Conservation (phyloP, 495 filamentous ascomycete species). For the Aspergillus cavernicola region DNA sequence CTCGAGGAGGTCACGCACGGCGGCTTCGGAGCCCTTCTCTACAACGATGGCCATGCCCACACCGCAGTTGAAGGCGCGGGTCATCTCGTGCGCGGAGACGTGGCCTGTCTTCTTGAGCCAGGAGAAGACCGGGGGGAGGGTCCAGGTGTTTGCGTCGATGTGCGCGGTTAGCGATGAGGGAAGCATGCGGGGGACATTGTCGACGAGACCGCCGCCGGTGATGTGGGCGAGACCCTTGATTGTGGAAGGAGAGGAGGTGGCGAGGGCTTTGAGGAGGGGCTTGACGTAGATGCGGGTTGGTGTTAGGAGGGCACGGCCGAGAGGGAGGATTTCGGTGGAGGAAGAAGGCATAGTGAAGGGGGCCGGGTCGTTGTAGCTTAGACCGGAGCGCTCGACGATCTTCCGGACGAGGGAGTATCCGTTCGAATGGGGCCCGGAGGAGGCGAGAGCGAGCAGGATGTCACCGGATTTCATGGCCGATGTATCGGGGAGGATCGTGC, state of each 20-base stretch:
- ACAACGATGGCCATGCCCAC: constrained; percentile 91
- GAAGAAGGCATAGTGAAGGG: constrained; percentile 66
- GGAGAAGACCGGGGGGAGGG: constrained; percentile 67
- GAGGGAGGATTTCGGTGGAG: constrained; percentile 28
- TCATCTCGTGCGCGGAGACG: constrained; percentile 72
- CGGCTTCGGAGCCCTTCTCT: constrained; percentile 49
- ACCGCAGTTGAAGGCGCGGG: constrained; percentile 88
- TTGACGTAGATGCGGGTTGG: constrained; percentile 82
- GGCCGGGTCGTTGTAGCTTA: constrained; percentile 63
- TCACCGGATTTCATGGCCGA: constrained; percentile 75
- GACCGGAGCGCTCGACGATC: constrained; percentile 68
- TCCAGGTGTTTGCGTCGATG: constrained; percentile 71
- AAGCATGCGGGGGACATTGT: constrained; percentile 93
- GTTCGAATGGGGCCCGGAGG: constrained; percentile 86
- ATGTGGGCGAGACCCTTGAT: constrained; percentile 97
- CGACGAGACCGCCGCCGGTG: constrained; percentile 86
- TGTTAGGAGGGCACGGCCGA: constrained; percentile 73
- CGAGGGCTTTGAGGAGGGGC: constrained; percentile 59
- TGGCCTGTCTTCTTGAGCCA: constrained; percentile 83
- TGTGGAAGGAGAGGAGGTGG: constrained; percentile 50
- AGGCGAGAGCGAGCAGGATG: constrained; percentile 75
- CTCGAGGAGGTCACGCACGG: constrained; percentile 48
- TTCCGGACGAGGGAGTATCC: constrained; percentile 91
- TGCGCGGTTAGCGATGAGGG: constrained; percentile 69
- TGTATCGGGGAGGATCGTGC: constrained; percentile 68